Evolutionary conservation across 192 early-diverging fungal species (phyloP).

Genomic region (Podila minutissima): DNA sequence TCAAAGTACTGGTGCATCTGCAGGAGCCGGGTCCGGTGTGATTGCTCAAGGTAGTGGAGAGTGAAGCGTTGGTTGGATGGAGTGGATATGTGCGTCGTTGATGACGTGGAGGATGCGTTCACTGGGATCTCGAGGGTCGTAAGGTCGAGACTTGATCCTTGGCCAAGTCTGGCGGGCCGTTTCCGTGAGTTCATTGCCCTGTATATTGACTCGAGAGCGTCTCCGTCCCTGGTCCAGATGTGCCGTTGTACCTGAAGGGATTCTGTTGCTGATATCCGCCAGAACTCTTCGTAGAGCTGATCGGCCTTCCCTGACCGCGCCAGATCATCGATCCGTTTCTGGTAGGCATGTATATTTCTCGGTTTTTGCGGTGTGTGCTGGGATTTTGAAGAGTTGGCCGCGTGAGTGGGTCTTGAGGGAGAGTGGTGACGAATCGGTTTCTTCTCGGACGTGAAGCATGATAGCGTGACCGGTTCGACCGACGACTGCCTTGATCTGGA

Average conservation of each 20-base stretch:
- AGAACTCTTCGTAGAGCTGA: constrained; percentile 32
- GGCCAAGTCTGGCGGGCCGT: background rate
- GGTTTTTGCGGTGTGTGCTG: background rate
- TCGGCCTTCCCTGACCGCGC: constrained; percentile 18
- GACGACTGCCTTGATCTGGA: too few species aligned
- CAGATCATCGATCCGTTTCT: constrained; percentile 17
- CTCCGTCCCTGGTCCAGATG: constrained; percentile 17
- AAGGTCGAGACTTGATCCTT: background rate
- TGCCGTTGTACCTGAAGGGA: constrained; percentile 15
- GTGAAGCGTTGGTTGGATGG: background rate
- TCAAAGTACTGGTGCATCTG: constrained; percentile 49
- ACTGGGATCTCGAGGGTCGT: background rate
- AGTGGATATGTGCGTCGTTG: background rate
- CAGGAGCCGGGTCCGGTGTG: constrained; percentile 24
- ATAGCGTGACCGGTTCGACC: too few species aligned
- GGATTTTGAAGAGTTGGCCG: background rate
- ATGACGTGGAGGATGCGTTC: background rate
- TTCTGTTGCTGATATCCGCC: constrained; percentile 27
- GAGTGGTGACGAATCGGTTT: background rate
- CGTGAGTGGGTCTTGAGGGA: background rate
- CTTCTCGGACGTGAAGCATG: background rate
- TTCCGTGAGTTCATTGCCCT: background rate
- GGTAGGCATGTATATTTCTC: background rate
- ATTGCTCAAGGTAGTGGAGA: constrained; percentile 4
- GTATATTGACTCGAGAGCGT: background rate